Evolutionary conservation across 345 rosid species (phyloP).

Genomic region (Gossypium herbaceum): DNA sequence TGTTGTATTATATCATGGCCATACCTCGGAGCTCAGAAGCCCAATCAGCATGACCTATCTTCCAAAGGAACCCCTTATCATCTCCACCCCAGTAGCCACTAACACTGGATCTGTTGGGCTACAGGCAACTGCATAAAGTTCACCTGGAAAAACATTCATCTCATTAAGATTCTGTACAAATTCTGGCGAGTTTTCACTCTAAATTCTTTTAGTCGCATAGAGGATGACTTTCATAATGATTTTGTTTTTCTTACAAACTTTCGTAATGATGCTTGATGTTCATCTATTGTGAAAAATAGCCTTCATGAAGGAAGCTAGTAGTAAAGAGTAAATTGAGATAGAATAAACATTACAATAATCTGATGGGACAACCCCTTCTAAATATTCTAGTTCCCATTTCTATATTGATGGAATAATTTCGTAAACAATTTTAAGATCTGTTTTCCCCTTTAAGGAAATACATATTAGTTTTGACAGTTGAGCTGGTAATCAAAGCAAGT

Average conservation of each 20-base stretch:
- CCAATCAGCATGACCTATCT: constrained; percentile 87
- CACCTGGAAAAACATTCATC: constrained; percentile 38
- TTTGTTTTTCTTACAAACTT: no score
- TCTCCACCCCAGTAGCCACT: constrained; percentile 97
- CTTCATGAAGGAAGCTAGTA: not conserved
- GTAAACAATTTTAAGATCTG: not conserved
- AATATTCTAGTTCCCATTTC: not conserved
- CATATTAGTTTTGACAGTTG: not conserved
- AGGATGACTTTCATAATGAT: not conserved
- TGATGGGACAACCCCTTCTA: not conserved
- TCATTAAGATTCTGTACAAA: not conserved
- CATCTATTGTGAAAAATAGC: not conserved
- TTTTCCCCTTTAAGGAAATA: not conserved
- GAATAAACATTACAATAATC: not conserved
- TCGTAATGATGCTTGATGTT: not conserved
- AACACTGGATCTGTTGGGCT: constrained; percentile 69
- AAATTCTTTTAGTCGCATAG: not conserved
- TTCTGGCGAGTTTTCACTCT: not conserved
- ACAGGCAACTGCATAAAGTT: constrained; percentile 70
- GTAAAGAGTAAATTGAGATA: not conserved
- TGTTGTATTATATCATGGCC: not conserved
- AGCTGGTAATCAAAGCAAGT: no score
- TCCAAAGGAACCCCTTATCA: constrained; percentile 80
- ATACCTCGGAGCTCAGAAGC: constrained; percentile 65
- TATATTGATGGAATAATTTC: not conserved